A percentile compares a stretch with the other conserved stretches of the same genome.
Evolutionary conservation across 2,329 filamentous ascomycete species (phyloP).

Genomic region (Aureobasidium sp.): DNA sequence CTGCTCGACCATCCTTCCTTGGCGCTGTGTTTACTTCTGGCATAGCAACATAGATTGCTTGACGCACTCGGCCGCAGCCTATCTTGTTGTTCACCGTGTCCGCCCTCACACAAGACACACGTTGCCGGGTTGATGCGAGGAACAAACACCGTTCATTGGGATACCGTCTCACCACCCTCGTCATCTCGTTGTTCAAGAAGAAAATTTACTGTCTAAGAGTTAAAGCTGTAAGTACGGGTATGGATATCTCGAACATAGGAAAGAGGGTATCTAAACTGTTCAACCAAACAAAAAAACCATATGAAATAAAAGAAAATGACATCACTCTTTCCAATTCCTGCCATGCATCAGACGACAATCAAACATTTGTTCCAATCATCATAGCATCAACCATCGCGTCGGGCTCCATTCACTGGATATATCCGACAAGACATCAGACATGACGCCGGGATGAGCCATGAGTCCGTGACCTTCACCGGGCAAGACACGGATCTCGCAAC

Average conservation of each 20-base stretch:
- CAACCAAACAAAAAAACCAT: neutral
- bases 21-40: slow-evolving; percentile 11
- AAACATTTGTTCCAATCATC: neutral
- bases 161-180: neutral
- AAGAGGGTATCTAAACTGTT: slow-evolving; percentile 9
- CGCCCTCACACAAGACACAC: neutral
- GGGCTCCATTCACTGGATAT: slow-evolving; percentile 75
- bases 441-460: slow-evolving; percentile 89
- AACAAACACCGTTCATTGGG: neutral
- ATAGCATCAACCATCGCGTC: slow-evolving; percentile 1
- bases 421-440: slow-evolving; percentile 90
- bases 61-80: slow-evolving; percentile 1
- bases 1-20: slow-evolving; percentile 5
- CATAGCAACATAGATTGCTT: slow-evolving; percentile 4
- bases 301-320: neutral
- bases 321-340: neutral
- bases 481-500: slow-evolving; percentile 79
- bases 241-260: neutral
- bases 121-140: neutral
- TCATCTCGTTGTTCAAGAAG: neutral
- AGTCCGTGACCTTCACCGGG: slow-evolving; percentile 89
- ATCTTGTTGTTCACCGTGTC: neutral
- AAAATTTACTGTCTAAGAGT: neutral
- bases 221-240: neutral
- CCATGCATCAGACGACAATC: neutral